Base-by-base conservation (phyloP, 805 yeast species). In the Kodamaea neixiangensis region DNA sequence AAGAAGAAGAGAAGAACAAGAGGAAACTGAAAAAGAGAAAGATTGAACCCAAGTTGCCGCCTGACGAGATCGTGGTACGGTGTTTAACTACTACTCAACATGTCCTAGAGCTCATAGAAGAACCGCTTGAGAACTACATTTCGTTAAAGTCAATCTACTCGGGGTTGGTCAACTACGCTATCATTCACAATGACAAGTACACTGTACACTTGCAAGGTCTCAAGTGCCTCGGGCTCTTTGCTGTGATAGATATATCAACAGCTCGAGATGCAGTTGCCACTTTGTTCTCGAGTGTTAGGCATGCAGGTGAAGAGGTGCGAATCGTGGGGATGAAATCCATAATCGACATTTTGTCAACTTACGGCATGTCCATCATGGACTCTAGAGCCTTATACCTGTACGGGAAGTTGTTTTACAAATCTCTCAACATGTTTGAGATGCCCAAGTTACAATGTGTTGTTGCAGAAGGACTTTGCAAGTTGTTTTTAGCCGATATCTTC, bases 381-480 rank as follows among this genome's bases (percentile, higher is more conserved):
- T 69, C 73, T 1, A 72, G 69, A 9, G 50, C 44, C 14, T 49
- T 53, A 44, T 56, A 53, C 37, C 56, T 51, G 53, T 56, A 54
- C 35, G 71, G 63, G 4, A 67, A 63, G 25, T 70, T 89, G 22
- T 85, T 87, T 54, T 86, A 84, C 69, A 81, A 83, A 62, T 79
- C 86, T 1, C 70, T 88, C 57, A 79, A 81, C 60, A 78, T 78
- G 55, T 72, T 72, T 51, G 78, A 78, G 3, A 71, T 80, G 57
- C 88, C 88, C 1, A 79, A 78, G 21, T 76, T 90, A 15, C 97
- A 89, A 64, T 84, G 93, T 0, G 76, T 83, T 1, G 87, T 93
- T 7, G 96, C 93, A 0, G 96, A 89, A 61, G 96, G 96, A 0
- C 71, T 92, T 20, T 88, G 92, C 60, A 92, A 93, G 69, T 71